Conservation (phyloP, 495 filamentous ascomycete species). For the Aspergillus steynii region DNA sequence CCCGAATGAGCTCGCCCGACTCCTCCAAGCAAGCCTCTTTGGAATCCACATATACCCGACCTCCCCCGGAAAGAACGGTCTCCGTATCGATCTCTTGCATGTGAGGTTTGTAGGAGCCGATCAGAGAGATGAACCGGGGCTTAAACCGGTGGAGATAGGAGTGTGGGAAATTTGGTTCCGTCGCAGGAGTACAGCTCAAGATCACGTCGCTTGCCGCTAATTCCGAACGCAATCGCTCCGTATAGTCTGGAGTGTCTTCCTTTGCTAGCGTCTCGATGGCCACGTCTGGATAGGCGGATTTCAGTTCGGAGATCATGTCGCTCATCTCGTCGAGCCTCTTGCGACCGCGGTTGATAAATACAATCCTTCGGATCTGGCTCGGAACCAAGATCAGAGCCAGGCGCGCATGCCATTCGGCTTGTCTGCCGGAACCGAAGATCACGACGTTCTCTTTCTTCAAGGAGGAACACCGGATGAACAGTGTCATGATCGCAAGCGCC, state of each 20-base stretch:
- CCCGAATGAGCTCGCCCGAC: slow-evolving; percentile 84
- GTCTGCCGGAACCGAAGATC: slow-evolving; percentile 83
- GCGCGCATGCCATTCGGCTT: slow-evolving; percentile 91
- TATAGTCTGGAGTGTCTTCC: slow-evolving; percentile 32
- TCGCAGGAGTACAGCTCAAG: slow-evolving; percentile 72
- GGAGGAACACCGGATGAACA: slow-evolving; percentile 58
- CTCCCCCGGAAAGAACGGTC: slow-evolving; percentile 71
- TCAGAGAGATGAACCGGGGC: slow-evolving; percentile 71
- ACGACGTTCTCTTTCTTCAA: slow-evolving; percentile 62
- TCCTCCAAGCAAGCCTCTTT: slow-evolving; percentile 78
- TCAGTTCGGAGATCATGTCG: slow-evolving; percentile 28
- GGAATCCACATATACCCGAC: slow-evolving; percentile 80
- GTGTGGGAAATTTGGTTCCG: slow-evolving; percentile 60
- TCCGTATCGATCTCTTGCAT: slow-evolving; percentile 86
- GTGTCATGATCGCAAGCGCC: slow-evolving; percentile 76
- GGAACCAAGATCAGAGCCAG: slow-evolving; percentile 67
- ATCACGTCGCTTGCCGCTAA: slow-evolving; percentile 62
- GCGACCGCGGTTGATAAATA: slow-evolving; percentile 74
- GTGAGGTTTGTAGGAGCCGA: slow-evolving; percentile 79
- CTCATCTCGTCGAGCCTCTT: slow-evolving; percentile 39
- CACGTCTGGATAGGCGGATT: slow-evolving; percentile 26
- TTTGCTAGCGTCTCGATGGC: slow-evolving; percentile 28
- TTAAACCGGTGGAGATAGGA: slow-evolving; percentile 54
- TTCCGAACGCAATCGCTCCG: slow-evolving; percentile 24
- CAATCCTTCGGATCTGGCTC: slow-evolving; percentile 64